These are phyloP conservation scores for Lactarius hengduanensis DNA, from an alignment of 768 basidiomycete genomes.

Conservation along the genomic window DNA sequence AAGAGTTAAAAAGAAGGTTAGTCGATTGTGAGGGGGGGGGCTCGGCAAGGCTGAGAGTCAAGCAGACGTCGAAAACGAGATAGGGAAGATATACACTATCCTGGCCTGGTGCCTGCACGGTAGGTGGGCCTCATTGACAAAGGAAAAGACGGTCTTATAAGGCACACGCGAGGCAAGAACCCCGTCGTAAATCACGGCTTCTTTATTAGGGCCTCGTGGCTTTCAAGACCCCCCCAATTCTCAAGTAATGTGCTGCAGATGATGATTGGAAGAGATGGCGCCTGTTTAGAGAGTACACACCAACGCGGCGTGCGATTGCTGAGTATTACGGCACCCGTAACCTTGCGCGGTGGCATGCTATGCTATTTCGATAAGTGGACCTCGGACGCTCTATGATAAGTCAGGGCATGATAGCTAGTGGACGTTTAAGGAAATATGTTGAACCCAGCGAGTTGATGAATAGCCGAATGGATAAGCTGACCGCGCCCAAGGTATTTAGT, in stretches of 20 bases:
- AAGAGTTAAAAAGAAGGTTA: background rate
- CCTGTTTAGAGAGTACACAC: conserved; percentile 16
- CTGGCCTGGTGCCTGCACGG: conserved; percentile 21
- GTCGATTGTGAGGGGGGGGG: conserved; percentile 12
- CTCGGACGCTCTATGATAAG: conserved; percentile 1
- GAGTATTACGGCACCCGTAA: conserved; percentile 19
- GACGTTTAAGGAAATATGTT: conserved; percentile 8
- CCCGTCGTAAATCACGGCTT: conserved; percentile 23
- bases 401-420: background rate
- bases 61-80: conserved; percentile 15
- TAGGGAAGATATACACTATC: conserved; percentile 17
- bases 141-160: conserved; percentile 22
- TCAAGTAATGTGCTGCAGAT: conserved; percentile 2
- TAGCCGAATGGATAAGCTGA: background rate
- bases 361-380: conserved; percentile 2
- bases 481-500: background rate
- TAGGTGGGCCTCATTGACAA: conserved; percentile 18
- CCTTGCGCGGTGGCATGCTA: conserved; percentile 1
- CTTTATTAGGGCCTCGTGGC: conserved; percentile 25
- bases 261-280: conserved; percentile 20
- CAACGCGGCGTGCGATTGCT: conserved; percentile 9
- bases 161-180: conserved; percentile 21
- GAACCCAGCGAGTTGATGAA: background rate
- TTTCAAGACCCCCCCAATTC: conserved; percentile 20
- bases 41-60: conserved; percentile 23